phyloP scores from a whole-genome alignment of 148 eudicot species.

The Rhododendron molle region DNA sequence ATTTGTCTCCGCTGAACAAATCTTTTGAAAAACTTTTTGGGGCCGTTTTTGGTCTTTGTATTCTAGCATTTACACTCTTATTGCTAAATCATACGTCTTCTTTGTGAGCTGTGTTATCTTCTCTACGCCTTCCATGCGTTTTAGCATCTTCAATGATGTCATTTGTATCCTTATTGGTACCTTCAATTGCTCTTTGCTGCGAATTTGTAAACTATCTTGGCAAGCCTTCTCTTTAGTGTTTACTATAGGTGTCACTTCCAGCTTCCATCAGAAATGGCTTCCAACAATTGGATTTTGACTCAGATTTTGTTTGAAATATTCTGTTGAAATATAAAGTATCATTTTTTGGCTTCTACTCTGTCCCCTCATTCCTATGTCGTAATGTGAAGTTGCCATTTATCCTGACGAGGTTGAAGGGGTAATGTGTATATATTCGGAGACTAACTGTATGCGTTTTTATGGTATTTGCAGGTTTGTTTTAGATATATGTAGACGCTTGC shows the following conservation, averaged over 20 bases:
- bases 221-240: not conserved
- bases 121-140: not conserved
- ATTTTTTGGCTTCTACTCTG: not conserved
- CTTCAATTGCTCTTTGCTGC: not conserved
- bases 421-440: not conserved
- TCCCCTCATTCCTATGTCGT: not conserved
- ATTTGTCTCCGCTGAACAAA: not conserved
- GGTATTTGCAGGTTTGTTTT: constrained; percentile 60
- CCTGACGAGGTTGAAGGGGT: not conserved
- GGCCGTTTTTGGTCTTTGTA: not conserved
- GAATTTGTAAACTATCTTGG: not conserved
- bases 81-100: not conserved
- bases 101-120: not conserved
- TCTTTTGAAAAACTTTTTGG: not conserved
- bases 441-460: not conserved
- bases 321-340: not conserved
- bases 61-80: not conserved
- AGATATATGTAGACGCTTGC: constrained; percentile 68
- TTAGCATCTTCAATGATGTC: not conserved
- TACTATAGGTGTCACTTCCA: not conserved
- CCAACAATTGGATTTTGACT: not conserved
- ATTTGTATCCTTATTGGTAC: not conserved
- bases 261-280: not conserved
- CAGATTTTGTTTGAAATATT: not conserved
- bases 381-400: not conserved